Evolutionary conservation across 1,284 basidiomycete species (phyloP), one percentile per base, ranked within the genome.

Genomic region (Naganishia liquefaciens): DNA sequence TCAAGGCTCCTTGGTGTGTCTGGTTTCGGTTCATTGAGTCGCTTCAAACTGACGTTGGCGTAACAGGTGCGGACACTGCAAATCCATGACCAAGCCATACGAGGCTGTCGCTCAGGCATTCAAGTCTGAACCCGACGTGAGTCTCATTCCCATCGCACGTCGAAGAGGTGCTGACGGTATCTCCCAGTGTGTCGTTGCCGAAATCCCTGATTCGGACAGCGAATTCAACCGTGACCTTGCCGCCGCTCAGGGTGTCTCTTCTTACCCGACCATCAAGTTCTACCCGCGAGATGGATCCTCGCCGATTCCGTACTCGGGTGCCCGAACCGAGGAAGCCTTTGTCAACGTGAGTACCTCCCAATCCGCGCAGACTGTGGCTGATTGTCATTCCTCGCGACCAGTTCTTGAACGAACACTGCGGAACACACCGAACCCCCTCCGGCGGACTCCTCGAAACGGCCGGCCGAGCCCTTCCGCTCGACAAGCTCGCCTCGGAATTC

Each of bases 231-330:
- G 85, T 71, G 85, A 83, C 28, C 79, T 97, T 64, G 87, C 88
- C n/a, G 72, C 79, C 54, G 85, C 86, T 72, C 93, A 92, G 75
- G 88, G 83, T 15, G 84, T 96, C 67, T 76, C 79, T 44, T 85
- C 86, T 67, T 90, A 83, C 86, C 95, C 95, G 0, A 98, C 93
- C 19, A 86, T 99, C 82, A 93, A 91, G 78, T 96, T 95, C 83
- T 97, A 94, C 87, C 84, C 90, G 72, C 88, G 88, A 75, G 90
- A 83, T 68, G 74, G 73, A 15, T 62, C 61, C 40, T 81, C 85
- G 68, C 85, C 86, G 13, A 80, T 86, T 62, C 80, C 79, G 25
- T 96, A 96, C 78, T 61, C 69, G 23, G 57, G 63, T 25, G 76
- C 76, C 27, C 69, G 81, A 52, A 74, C 71, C 54, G 81, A 81